Evolutionary conservation across 148 eudicot genomes (phyloP), one percentile per base, ranked within the genome.

Genomic region (Cornus florida): DNA sequence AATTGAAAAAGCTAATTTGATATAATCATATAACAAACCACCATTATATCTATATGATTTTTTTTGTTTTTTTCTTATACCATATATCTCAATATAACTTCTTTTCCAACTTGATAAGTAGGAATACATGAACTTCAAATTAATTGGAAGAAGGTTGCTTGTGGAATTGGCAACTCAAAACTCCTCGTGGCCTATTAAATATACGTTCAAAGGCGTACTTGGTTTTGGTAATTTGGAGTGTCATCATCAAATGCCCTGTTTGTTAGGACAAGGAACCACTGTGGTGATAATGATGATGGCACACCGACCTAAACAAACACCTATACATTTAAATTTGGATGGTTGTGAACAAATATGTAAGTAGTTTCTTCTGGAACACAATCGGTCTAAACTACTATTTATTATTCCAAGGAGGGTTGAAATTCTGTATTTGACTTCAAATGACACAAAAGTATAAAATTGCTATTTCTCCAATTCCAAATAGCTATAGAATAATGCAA

Each of bases 121-220:
- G 28, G 28, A 28, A 28, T 28, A 0, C 43, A 22, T 5, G 46
- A 12, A 24, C 43, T 75, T 9, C 35, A 64, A 77, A 69, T 69
- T 67, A 32, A 33, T 28, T 70, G 75, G 70, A 59, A 80, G 1
- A 43, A 43, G 7, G 60, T 75, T 80, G 74, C 66, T 73, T 79
- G 77, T 79, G 77, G 77, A 62, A 67, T 73, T 73, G 77, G 82
- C 53, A 46, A 70, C 77, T 73, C 50, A 57, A 57, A 60, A 79
- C 13, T 43, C 73, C 77, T 79, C 77, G 67, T 79, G 82, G 66
- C 50, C n/a, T 73, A 60, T 56, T 74, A 10, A 74, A 73, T 74
- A 3, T 3, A 62, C 20, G 46, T 57, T 59, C 67, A 74, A 74
- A 74, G 24, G 66, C 66, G 3, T 3, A 71, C 9, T 77, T 62